phyloP scores from a whole-genome alignment of 257 asterid species.

The Solanum pinnatisectum region DNA sequence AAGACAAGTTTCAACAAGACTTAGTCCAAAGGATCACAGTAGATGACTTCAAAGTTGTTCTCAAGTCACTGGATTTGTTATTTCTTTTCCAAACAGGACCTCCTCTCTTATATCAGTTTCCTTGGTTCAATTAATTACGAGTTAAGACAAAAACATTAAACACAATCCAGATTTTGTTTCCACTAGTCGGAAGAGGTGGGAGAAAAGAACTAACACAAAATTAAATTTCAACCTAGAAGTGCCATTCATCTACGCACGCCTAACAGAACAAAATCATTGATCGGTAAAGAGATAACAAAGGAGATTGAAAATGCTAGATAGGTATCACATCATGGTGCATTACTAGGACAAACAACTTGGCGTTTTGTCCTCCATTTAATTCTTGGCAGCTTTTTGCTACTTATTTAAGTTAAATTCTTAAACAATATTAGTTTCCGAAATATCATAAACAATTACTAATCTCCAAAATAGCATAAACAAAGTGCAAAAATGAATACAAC shows the following conservation, averaged over 20 bases:
- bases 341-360: neutral
- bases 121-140: neutral
- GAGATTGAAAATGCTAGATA: neutral
- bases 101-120: neutral
- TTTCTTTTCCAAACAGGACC: neutral
- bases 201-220: neutral
- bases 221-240: neutral
- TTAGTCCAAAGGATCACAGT: neutral
- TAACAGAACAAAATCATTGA: neutral
- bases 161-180: neutral
- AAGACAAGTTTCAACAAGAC: slow-evolving; percentile 4
- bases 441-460: neutral
- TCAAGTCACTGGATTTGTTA: neutral
- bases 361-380: neutral
- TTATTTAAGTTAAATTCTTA: neutral
- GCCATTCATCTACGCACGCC: neutral
- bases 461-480: neutral
- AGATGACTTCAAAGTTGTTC: neutral
- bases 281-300: neutral
- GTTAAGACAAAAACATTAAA: neutral
- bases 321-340: neutral
- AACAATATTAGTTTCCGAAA: neutral
- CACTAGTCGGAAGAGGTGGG: neutral
- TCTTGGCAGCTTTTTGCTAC: neutral
- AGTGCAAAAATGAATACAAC: neutral